phyloP scores from a whole-genome alignment of 192 early-diverging fungal species.

The Mortierella alpina region DNA sequence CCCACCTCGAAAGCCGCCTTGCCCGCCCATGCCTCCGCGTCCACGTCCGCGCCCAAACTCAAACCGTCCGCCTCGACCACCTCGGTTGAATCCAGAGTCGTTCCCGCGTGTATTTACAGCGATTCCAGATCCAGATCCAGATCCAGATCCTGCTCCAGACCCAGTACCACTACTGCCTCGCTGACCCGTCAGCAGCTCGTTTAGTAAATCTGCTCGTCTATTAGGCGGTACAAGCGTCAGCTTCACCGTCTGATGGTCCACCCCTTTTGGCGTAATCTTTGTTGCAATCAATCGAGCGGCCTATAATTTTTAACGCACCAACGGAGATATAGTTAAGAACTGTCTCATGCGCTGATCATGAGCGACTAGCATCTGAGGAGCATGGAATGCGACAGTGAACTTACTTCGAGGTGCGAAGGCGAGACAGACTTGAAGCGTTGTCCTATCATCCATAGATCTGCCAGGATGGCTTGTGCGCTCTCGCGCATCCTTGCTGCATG shows the following conservation, averaged over 20 bases:
- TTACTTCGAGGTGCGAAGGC: slow-evolving; percentile 24
- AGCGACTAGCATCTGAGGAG: too few species aligned
- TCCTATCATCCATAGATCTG: slow-evolving; percentile 49
- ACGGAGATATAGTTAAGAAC: too few species aligned
- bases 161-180: background rate
- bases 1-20: slow-evolving; percentile 7
- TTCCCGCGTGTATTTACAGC: background rate
- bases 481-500: slow-evolving; percentile 27
- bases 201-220: background rate
- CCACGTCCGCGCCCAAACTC: slow-evolving; percentile 10
- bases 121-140: background rate
- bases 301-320: background rate
- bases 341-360: too few species aligned
- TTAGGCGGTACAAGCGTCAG: slow-evolving; percentile 32
- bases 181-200: background rate
- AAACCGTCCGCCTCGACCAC: slow-evolving; percentile 19
- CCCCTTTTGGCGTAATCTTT: slow-evolving; percentile 41
- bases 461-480: slow-evolving; percentile 34
- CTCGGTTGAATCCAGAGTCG: slow-evolving; percentile 1
- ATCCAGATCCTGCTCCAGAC: background rate
- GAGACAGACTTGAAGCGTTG: slow-evolving; percentile 51
- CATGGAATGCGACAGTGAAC: background rate
- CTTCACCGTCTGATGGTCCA: slow-evolving; percentile 45
- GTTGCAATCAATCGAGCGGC: slow-evolving; percentile 34
- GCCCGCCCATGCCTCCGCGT: slow-evolving; percentile 2